These are phyloP conservation scores for Sesbania bispinosa DNA, from an alignment of 306 rosid species.

Conservation along the genomic window DNA sequence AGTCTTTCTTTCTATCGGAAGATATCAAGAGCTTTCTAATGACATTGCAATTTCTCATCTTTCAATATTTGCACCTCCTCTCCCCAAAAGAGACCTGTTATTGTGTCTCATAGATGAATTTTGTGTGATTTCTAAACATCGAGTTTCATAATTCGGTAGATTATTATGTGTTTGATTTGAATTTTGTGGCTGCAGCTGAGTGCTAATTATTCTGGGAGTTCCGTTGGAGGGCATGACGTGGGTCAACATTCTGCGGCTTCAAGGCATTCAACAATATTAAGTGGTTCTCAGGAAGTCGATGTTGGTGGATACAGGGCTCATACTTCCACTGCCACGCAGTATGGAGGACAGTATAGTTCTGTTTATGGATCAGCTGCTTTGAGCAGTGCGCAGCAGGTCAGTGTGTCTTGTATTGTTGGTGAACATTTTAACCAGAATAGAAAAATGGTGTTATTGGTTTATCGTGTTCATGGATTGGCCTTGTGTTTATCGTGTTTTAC, in stretches of 20 bases:
- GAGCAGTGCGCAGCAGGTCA: constrained; percentile 74
- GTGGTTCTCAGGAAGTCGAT: constrained; percentile 71
- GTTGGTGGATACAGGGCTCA: constrained; percentile 66
- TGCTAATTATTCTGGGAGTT: constrained; percentile 61
- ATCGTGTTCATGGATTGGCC: no score
- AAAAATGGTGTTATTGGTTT: no score
- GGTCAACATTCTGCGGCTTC: constrained; percentile 66
- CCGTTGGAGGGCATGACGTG: constrained; percentile 80
- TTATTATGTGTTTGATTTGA: constrained; percentile 5
- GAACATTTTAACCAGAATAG: background rate
- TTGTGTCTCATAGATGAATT: background rate
- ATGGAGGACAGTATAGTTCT: constrained; percentile 92
- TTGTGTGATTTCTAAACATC: background rate
- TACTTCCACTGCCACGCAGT: constrained; percentile 61
- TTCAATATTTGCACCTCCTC: background rate
- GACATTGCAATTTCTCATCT: background rate
- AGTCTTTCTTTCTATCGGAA: background rate
- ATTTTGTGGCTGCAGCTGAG: constrained; percentile 48
- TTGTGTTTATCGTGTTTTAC: no score
- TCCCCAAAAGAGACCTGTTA: background rate
- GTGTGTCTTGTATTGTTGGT: constrained; percentile 2
- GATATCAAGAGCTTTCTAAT: background rate
- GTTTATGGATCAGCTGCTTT: constrained; percentile 75
- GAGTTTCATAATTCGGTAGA: background rate
- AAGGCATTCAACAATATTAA: constrained; percentile 77